Evolutionary conservation across 352 stramenopile genomes (phyloP).

Genomic region (Hyaloperonospora brassicae): DNA sequence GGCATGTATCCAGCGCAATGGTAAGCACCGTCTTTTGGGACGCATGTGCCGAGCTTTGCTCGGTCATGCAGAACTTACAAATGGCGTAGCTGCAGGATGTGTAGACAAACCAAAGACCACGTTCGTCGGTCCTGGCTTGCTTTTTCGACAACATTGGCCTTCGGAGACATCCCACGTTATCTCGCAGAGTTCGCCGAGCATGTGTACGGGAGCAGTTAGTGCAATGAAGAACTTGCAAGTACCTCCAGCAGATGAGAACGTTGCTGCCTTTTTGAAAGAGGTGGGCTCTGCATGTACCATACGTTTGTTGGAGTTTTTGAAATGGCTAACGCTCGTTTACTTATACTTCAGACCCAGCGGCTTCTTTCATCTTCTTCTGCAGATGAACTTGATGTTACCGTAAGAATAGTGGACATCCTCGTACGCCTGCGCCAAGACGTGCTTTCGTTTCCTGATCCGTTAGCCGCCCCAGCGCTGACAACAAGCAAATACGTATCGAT

Average conservation of each 20-base stretch:
- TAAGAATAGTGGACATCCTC: constrained; percentile 23
- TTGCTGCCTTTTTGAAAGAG: constrained; percentile 28
- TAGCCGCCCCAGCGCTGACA: constrained; percentile 8
- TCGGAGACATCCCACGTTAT: neutral
- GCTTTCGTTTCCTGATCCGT: constrained; percentile 22
- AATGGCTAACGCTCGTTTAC: constrained; percentile 5
- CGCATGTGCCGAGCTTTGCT: constrained; percentile 13
- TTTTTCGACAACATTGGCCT: constrained; percentile 10
- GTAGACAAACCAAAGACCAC: constrained; percentile 1
- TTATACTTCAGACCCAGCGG: constrained; percentile 24
- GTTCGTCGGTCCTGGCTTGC: constrained; percentile 9
- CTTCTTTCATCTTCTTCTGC: constrained; percentile 14
- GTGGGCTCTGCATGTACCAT: constrained; percentile 12
- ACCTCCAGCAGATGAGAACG: constrained; percentile 11
- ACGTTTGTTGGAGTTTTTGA: neutral
- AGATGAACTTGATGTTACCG: constrained; percentile 17
- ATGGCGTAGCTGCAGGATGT: neutral
- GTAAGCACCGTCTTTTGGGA: constrained; percentile 7
- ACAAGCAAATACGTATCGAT: constrained; percentile 35
- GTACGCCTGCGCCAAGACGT: constrained; percentile 34
- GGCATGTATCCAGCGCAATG: constrained; percentile 4
- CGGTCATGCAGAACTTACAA: constrained; percentile 1
- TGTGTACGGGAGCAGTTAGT: constrained; percentile 2
- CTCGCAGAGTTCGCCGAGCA: neutral
- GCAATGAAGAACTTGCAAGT: constrained; percentile 13